Percentiles rank a stretch among this genome's conserved stretches.
These are phyloP conservation scores for Lippia alba DNA, from an alignment of 305 asterid genomes.

Conservation along the genomic window DNA sequence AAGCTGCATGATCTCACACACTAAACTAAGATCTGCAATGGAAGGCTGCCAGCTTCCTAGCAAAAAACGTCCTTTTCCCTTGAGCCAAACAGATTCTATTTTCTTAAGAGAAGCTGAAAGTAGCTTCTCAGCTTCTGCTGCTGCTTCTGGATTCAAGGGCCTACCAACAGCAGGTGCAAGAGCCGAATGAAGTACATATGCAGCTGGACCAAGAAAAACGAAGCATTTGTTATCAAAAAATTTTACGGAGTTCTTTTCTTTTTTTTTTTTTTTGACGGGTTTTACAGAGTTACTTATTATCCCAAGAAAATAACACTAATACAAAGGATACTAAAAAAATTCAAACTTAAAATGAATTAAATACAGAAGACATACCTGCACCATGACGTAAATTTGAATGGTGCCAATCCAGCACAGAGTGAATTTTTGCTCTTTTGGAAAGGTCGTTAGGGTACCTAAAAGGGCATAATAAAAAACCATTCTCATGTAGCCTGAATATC, in stretches of 20 bases:
- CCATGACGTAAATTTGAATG: constrained; percentile 79
- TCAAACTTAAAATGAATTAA: constrained; percentile 7
- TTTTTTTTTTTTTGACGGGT: too few relatives aligned
- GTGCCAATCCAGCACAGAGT: constrained; percentile 95
- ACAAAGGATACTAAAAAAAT: not conserved
- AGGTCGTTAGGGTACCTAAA: constrained; percentile 91
- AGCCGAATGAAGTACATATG: constrained; percentile 50
- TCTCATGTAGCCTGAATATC: not conserved
- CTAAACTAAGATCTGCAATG: constrained; percentile 87
- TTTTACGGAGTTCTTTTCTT: too few relatives aligned
- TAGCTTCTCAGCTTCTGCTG: constrained; percentile 68
- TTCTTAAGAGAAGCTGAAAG: constrained; percentile 65
- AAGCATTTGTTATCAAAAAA: constrained; percentile 19
- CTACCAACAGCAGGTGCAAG: constrained; percentile 72
- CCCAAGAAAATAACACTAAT: constrained; percentile 1
- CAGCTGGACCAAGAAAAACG: constrained; percentile 52
- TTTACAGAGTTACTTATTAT: too few relatives aligned
- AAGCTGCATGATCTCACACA: constrained; percentile 86
- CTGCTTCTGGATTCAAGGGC: constrained; percentile 67
- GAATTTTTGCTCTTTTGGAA: constrained; percentile 71
- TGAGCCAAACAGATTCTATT: constrained; percentile 83
- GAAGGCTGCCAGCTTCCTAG: constrained; percentile 83
- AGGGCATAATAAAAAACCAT: constrained; percentile 6
- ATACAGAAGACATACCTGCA: constrained; percentile 56
- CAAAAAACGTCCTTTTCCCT: constrained; percentile 69